A percentile compares a stretch with the other conserved stretches of the same genome.
These are phyloP conservation scores for Kwoniella dejecticola DNA, from an alignment of 768 basidiomycete genomes.

Conservation along the genomic window DNA sequence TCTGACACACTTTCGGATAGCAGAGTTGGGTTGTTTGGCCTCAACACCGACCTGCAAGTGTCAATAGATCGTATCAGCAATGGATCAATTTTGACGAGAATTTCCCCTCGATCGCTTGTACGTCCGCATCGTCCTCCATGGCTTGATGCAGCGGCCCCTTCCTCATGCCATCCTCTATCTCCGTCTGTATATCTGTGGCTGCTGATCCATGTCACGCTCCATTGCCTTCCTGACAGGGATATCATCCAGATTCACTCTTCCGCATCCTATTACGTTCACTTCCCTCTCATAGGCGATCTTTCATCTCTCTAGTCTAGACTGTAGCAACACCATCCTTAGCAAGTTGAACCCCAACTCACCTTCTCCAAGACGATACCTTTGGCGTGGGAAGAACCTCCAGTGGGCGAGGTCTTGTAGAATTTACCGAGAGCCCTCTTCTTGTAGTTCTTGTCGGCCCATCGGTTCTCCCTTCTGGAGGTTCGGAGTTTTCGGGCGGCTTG, in stretches of 20 bases:
- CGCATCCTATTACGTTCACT: too few species aligned
- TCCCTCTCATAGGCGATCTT: too few species aligned
- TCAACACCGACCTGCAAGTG: conserved; percentile 81
- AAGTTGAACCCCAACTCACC: conserved; percentile 48
- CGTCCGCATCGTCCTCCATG: neutral
- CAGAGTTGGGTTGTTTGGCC: conserved; percentile 99
- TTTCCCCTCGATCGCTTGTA: neutral
- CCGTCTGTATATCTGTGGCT: too few species aligned
- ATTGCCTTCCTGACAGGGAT: too few species aligned
- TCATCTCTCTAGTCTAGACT: too few species aligned
- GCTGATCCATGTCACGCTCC: too few species aligned
- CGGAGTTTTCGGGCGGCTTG: conserved; percentile 99
- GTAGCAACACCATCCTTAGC: too few species aligned
- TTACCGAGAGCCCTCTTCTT: conserved; percentile 99
- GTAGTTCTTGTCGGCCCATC: conserved; percentile 99
- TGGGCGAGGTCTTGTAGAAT: conserved; percentile 99
- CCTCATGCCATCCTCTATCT: too few species aligned
- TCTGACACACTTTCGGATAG: conserved; percentile 99
- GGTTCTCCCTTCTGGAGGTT: conserved; percentile 87
- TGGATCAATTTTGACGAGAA: neutral
- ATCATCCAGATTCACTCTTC: too few species aligned
- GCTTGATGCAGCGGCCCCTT: too few species aligned
- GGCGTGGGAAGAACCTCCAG: conserved; percentile 98
- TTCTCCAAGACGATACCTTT: conserved; percentile 99
- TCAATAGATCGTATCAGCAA: neutral